phyloP scores from a whole-genome alignment of 164 flowering plant genomes.

The Vitis amurensis region DNA sequence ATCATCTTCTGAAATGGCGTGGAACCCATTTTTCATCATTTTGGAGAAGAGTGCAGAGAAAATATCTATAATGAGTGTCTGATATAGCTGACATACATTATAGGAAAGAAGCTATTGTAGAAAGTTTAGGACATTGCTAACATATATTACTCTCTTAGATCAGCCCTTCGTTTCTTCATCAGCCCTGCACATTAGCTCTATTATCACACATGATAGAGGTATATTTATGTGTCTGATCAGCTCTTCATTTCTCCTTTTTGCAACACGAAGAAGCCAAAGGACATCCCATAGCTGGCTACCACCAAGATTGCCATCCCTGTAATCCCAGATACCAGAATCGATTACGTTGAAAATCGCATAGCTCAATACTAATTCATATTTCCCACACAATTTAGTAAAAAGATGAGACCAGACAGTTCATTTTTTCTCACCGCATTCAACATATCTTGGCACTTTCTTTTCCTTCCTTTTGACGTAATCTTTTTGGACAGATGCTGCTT shows the following conservation, averaged over 20 bases:
- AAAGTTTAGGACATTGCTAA: too few species aligned
- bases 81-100: too few species aligned
- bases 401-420: not conserved
- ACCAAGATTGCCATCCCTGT: slow-evolving; percentile 57
- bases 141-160: too few species aligned
- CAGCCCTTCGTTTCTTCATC: too few species aligned
- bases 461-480: slow-evolving; percentile 12
- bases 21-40: too few species aligned
- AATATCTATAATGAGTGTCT: too few species aligned
- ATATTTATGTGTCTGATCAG: slow-evolving; percentile 1
- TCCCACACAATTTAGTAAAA: not conserved
- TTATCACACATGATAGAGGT: too few species aligned
- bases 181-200: too few species aligned
- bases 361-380: not conserved
- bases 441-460: slow-evolving; percentile 10
- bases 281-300: slow-evolving; percentile 45
- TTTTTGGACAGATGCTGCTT: slow-evolving; percentile 17
- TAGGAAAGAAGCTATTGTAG: too few species aligned
- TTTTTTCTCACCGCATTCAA: slow-evolving; percentile 36
- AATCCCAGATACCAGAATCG: not conserved
- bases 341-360: not conserved
- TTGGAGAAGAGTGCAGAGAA: too few species aligned
- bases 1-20: too few species aligned
- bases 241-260: slow-evolving; percentile 35
- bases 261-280: slow-evolving; percentile 44